Evolutionary conservation across 805 yeast species (phyloP), one percentile per base, ranked within the genome.

Genomic region (Brettanomyces bruxellensis): DNA sequence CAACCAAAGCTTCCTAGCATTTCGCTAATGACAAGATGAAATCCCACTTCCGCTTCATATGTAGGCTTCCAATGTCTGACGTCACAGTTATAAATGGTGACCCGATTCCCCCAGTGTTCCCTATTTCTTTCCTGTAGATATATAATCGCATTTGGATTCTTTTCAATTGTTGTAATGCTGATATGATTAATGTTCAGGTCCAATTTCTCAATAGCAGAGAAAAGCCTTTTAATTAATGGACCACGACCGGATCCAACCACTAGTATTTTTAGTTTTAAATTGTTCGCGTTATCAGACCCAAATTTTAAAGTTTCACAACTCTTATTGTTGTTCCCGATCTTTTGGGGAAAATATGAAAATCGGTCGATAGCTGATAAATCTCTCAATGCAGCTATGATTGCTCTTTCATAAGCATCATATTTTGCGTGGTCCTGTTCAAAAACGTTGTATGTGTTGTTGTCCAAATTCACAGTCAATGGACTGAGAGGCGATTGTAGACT

Each of bases 191-290:
- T 25, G 48, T 63, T 54, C 35, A 62, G 44, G 7, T 58, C 51
- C 4, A 72, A 51, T 22, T 55, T 55, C 3, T 59, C 54, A 1
- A 78, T 53, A 2, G 80, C 76, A 5, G 64, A 56, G 30, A 74
- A 64, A 0, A 76, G 67, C 22, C 73, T 67, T 40, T 80, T 80
- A 3, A 89, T 79, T 28, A 90, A 63, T 0, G 91, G 90, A 1
- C 97, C 97, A 40, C 88, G 67, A 1, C 97, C 97, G 0, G 96
- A 93, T 0, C 97, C 97, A 3, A 84, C 79, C 2, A 90, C 73
- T 4, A 84, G 71, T 7, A 86, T 65, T 9, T 65, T 64, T 25
- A 71, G 51, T 24, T 7, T 18, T n/a, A 22, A n/a, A 4, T 18
- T 24, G n/a, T 22, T 18, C 3, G 34, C 12, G 23, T 13, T 28